Percentiles rank a stretch among this genome's conserved stretches.
Evolutionary conservation across 192 early-diverging fungal genomes (phyloP).

Genomic region (Borealophlyctis nickersoniae): DNA sequence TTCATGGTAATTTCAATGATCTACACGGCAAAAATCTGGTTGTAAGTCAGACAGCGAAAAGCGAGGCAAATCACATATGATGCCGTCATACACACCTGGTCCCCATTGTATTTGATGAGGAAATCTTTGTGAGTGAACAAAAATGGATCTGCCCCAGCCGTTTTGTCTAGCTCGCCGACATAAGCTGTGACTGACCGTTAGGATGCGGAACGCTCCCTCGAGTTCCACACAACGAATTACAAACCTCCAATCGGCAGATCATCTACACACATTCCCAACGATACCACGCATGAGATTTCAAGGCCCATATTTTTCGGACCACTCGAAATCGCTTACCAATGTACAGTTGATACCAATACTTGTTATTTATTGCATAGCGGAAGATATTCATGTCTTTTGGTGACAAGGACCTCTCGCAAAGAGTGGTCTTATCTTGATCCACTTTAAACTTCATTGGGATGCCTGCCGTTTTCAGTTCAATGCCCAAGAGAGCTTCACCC

Average conservation of each 20-base stretch:
- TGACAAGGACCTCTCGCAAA: slow-evolving; percentile 50
- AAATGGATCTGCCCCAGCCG: slow-evolving; percentile 20
- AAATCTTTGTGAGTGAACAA: slow-evolving; percentile 65
- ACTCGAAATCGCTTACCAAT: too few relatives aligned
- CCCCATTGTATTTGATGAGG: slow-evolving; percentile 58
- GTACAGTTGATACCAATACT: slow-evolving; percentile 65
- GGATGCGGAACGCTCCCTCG: too few relatives aligned
- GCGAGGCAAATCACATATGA: too few relatives aligned
- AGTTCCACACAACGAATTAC: not conserved
- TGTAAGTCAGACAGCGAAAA: too few relatives aligned
- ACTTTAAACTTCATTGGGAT: slow-evolving; percentile 61
- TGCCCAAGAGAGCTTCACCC: slow-evolving; percentile 73
- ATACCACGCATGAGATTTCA: not conserved
- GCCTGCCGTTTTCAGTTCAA: slow-evolving; percentile 71
- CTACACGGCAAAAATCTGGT: slow-evolving; percentile 56
- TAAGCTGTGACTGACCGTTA: slow-evolving; percentile 26
- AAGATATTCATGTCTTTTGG: slow-evolving; percentile 53
- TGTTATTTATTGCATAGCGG: slow-evolving; percentile 57
- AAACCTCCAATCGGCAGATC: slow-evolving; percentile 55
- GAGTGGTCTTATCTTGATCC: slow-evolving; percentile 21
- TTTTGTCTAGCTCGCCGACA: slow-evolving; percentile 41
- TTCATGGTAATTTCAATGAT: slow-evolving; percentile 40
- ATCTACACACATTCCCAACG: too few relatives aligned
- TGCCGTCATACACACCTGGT: slow-evolving; percentile 35
- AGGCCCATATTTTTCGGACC: not conserved